Base-by-base conservation (phyloP, 768 basidiomycete species). In the Butyriboletus loyo region DNA sequence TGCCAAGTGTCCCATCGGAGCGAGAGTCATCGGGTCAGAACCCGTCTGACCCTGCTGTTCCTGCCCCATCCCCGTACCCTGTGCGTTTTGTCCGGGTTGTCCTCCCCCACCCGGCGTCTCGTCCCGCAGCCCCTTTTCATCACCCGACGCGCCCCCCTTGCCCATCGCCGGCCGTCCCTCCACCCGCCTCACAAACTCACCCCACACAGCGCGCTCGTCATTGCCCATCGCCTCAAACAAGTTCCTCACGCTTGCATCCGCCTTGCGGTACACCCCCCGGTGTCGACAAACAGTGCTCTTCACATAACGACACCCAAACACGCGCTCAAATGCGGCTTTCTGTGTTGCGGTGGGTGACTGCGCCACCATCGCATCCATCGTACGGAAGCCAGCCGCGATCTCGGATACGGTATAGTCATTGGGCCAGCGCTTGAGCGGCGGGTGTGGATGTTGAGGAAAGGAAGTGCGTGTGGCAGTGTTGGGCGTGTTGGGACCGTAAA, bases 281-380 rank as follows among this genome's bases (percentile, higher is more conserved):
- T 86, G 85, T 13, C 85, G 78, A 64, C 85, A 86, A 15, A 87
- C 82, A 0, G 86, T 87, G 61, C 82, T 83, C 68, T 87, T 87
- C 31, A 87, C 84, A 61, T 87, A 87, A 28, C 84, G 75, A 57
- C 78, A 82, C 31, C 83, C 82, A 66, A 88, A 88, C 35, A 86
- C 81, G 38, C 82, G 81, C 64, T 86, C 83, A 52, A 87, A 87
- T 7, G 85, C 84, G 2, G 72, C 71, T n/a, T 79, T 80, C 59
- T 87, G 86, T 4, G 83, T 86, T 59, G 81, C 73, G 66, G 73
- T 56, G 69, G 76, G 37, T 52, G 62, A 63, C 46, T 68, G 61
- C 0, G 61, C 56, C 9, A 71, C 69, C 37, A 77, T 57, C n/a
- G 50, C 19, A 48, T 76, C 73, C 74, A 78, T 79, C 36, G 77